phyloP scores from a whole-genome alignment of 148 eudicot species.

The Nepenthes mirabilis region DNA sequence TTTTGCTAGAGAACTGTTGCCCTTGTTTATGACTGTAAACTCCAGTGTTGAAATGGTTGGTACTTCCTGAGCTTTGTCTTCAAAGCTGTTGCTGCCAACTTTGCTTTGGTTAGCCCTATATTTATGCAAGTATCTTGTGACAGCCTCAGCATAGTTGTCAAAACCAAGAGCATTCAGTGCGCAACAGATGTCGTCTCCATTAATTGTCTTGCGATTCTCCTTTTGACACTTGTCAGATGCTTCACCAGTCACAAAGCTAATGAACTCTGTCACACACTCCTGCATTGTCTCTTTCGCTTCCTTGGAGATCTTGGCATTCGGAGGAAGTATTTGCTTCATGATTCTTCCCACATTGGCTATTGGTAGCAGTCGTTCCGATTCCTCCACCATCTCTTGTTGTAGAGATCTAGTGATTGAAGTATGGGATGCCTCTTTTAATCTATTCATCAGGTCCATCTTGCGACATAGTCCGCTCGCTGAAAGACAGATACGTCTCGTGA shows the following conservation, averaged over 20 bases:
- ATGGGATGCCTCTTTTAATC: too few species aligned
- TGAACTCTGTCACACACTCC: constrained; percentile 75
- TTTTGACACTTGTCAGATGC: constrained; percentile 71
- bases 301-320: constrained; percentile 59
- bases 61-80: neutral
- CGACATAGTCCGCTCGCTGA: too few species aligned
- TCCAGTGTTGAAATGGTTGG: too few species aligned
- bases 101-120: constrained; percentile 34
- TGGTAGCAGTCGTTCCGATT: constrained; percentile 58
- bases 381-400: constrained; percentile 16
- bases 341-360: constrained; percentile 76
- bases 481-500: too few species aligned
- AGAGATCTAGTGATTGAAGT: neutral
- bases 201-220: constrained; percentile 72
- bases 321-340: constrained; percentile 64
- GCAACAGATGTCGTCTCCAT: constrained; percentile 82
- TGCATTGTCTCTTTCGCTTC: constrained; percentile 83
- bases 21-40: too few species aligned
- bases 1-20: too few species aligned
- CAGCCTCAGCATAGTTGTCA: constrained; percentile 45
- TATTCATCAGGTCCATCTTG: too few species aligned
- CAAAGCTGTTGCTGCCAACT: constrained; percentile 3
- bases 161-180: constrained; percentile 56
- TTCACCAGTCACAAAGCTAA: constrained; percentile 72
- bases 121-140: constrained; percentile 39